These are phyloP conservation scores for Tolypocladium cylindrosporum DNA, from an alignment of 2,329 filamentous ascomycete genomes.

Conservation along the genomic window DNA sequence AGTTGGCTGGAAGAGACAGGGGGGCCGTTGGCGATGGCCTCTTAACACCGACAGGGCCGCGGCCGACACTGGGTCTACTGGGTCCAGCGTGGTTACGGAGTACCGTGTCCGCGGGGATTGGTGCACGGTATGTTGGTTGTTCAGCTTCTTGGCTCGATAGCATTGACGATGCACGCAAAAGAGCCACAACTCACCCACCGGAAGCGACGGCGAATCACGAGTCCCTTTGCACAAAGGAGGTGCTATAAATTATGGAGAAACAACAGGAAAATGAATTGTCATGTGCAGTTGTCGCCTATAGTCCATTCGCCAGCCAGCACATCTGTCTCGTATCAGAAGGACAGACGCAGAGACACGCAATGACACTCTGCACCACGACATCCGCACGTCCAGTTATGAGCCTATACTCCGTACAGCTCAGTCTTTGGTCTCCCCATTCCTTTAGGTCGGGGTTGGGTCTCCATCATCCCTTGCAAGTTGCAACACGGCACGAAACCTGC, in stretches of 20 bases:
- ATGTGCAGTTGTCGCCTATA: background rate
- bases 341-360: too few species aligned
- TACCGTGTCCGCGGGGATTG: background rate
- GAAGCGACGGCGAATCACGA: background rate
- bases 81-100: background rate
- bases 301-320: too few species aligned
- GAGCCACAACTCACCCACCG: background rate
- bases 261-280: background rate
- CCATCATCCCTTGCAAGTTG: background rate
- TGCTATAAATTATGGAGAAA: background rate
- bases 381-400: too few species aligned
- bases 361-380: too few species aligned
- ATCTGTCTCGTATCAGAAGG: background rate
- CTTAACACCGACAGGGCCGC: background rate
- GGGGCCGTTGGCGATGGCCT: background rate
- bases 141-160: background rate
- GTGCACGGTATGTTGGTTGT: background rate
- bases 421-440: background rate
- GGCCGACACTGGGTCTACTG: too few species aligned
- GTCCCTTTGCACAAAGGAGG: background rate
- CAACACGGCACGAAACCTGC: background rate
- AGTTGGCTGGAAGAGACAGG: background rate
- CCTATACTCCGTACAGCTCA: too few species aligned
- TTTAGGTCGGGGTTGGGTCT: too few species aligned
- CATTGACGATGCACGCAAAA: background rate